Base-by-base conservation (phyloP, 2,329 filamentous ascomycete species). In the Stagonosporopsis tanaceti region DNA sequence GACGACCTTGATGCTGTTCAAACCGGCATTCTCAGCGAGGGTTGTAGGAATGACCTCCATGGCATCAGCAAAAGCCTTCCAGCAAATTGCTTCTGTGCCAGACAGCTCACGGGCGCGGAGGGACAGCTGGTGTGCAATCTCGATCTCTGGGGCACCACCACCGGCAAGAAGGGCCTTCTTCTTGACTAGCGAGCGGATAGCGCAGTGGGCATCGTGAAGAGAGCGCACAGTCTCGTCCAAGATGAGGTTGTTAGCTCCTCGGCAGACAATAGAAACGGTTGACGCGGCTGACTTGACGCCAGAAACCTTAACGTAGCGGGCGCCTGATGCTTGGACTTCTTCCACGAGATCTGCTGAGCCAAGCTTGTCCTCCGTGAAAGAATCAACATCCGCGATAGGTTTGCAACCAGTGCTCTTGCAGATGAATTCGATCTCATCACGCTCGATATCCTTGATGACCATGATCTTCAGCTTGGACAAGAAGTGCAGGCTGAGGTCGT, bases 361-460 rank as follows among this genome's bases (percentile, higher is more conserved):
- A 53, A 99, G 88, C 84, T 98, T 99, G 80, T 99, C 95, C 80
- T 99, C 95, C 17, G 93, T 95, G 81, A 99, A 99, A 12, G 93
- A 97, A 79, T 99, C 95, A 72, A 99, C 91, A 75, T 99, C 96
- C 69, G 95, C 95, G 73, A 99, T 95, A 47, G 95, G 95, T 82
- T 99, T 99, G 87, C 95, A 99, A 71, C 95, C 95, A 34, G 94
- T 96, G 61, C 91, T 96, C 83, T 98, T 99, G 91, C 94, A 98
- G 78, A 99, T 91, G 79, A 99, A 99, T 79, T 99, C 95, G 59
- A 99, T 93, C 80, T 99, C 95, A 73, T 99, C 95, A 62, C 95
- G 89, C 84, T 99, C 95, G 70, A 99, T 96, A 67, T 99, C 95
- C 84, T 98, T 99, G 79, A 99, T 86, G 42, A 91, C 91, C 63